These are phyloP conservation scores for Mycena pura DNA, from an alignment of 768 basidiomycete species.

Conservation along the genomic window DNA sequence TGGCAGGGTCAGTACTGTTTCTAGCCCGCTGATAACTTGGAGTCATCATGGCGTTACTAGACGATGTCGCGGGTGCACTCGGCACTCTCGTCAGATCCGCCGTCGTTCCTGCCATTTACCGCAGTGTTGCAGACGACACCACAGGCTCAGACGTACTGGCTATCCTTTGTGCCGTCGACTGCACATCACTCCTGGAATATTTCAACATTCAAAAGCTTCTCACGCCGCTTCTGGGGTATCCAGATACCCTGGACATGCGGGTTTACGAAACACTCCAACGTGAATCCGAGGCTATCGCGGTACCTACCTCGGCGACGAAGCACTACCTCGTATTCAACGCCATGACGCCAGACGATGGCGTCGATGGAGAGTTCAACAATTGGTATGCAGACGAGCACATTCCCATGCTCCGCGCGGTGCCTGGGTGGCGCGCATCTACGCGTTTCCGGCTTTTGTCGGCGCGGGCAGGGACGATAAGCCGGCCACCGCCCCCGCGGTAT, in stretches of 20 bases:
- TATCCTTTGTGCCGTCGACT: neutral
- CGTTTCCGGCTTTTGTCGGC: constrained; percentile 45
- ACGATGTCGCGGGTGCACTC: no score
- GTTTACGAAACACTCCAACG: constrained; percentile 23
- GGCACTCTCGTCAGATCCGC: no score
- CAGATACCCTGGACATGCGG: constrained; percentile 24
- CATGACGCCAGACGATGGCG: constrained; percentile 40
- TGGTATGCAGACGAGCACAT: constrained; percentile 68
- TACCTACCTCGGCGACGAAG: constrained; percentile 3
- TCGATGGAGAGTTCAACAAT: constrained; percentile 52
- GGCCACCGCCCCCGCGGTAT: constrained; percentile 44
- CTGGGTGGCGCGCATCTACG: constrained; percentile 52
- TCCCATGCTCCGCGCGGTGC: constrained; percentile 46
- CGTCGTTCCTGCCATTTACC: neutral
- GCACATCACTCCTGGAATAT: neutral
- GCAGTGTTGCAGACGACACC: neutral
- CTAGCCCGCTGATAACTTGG: no score
- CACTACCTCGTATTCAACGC: constrained; percentile 39
- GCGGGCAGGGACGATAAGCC: neutral
- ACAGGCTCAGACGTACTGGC: neutral
- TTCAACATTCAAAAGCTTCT: neutral
- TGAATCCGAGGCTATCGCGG: neutral
- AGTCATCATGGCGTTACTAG: no score
- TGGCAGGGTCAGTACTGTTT: no score
- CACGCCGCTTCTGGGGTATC: neutral